A percentile compares a stretch with the other conserved stretches of the same genome.
Evolutionary conservation across 2,329 filamentous ascomycete species (phyloP).

Genomic region (Aspergillus floridensis): DNA sequence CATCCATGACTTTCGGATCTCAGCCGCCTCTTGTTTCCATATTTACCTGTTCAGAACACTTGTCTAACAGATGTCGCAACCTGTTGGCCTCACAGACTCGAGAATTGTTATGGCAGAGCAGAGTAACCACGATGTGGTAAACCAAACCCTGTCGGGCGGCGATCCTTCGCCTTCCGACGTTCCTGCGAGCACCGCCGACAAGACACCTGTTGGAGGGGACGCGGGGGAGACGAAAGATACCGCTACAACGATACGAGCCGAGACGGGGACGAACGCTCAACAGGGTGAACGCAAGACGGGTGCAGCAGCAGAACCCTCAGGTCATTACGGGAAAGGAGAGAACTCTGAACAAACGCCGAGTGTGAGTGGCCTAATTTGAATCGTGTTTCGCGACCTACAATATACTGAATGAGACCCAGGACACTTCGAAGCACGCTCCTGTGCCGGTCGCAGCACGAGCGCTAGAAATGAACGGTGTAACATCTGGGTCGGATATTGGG

Average conservation of each 20-base stretch:
- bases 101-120: slow-evolving; percentile 71
- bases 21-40: slow-evolving; percentile 19
- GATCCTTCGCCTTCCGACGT: slow-evolving; percentile 63
- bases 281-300: slow-evolving; percentile 24
- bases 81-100: slow-evolving; percentile 42
- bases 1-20: slow-evolving; percentile 16
- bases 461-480: slow-evolving; percentile 40
- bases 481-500: slow-evolving; percentile 36
- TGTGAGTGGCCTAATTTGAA: slow-evolving; percentile 27
- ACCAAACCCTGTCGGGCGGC: slow-evolving; percentile 66
- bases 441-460: slow-evolving; percentile 35
- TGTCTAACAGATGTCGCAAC: slow-evolving; percentile 37
- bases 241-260: slow-evolving; percentile 33
- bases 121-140: slow-evolving; percentile 69
- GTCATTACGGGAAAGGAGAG: slow-evolving; percentile 25
- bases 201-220: slow-evolving; percentile 52
- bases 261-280: slow-evolving; percentile 24
- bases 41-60: slow-evolving; percentile 21
- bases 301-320: slow-evolving; percentile 17
- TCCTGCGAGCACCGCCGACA: slow-evolving; percentile 60
- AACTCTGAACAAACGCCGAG: slow-evolving; percentile 24
- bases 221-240: slow-evolving; percentile 43
- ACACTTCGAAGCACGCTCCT: slow-evolving; percentile 30
- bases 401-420: slow-evolving; percentile 25
- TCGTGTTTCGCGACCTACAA: slow-evolving; percentile 8